These are phyloP conservation scores for Corinectria fuckeliana DNA, from an alignment of 2,329 filamentous ascomycete genomes.

Conservation along the genomic window DNA sequence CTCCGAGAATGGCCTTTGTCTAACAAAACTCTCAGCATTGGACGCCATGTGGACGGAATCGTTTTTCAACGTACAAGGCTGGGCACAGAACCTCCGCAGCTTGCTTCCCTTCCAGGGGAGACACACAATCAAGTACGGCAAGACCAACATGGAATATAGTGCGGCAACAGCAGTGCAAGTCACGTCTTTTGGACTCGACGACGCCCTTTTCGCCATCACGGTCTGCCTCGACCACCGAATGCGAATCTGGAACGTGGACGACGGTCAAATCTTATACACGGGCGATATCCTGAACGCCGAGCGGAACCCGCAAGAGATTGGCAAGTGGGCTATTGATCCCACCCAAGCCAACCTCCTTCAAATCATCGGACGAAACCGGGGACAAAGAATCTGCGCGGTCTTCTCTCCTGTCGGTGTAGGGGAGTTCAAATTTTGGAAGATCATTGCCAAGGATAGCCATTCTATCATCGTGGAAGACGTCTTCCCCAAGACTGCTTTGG, in stretches of 20 bases:
- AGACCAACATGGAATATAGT: slow-evolving; percentile 69
- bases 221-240: slow-evolving; percentile 89
- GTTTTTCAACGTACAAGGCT: slow-evolving; percentile 76
- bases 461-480: slow-evolving; percentile 72
- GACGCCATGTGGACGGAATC: slow-evolving; percentile 68
- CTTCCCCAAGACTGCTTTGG: slow-evolving; percentile 65
- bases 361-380: slow-evolving; percentile 65
- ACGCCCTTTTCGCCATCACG: slow-evolving; percentile 70
- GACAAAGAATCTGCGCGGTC: slow-evolving; percentile 70
- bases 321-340: slow-evolving; percentile 81
- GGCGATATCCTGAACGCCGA: slow-evolving; percentile 78
- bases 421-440: slow-evolving; percentile 92
- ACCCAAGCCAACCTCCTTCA: slow-evolving; percentile 78
- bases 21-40: slow-evolving; percentile 32
- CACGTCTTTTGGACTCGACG: slow-evolving; percentile 57
- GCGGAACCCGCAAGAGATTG: slow-evolving; percentile 69
- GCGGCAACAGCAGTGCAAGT: slow-evolving; percentile 69
- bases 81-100: slow-evolving; percentile 70
- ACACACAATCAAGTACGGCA: slow-evolving; percentile 68
- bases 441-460: slow-evolving; percentile 70
- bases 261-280: slow-evolving; percentile 76
- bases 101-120: slow-evolving; percentile 71
- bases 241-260: slow-evolving; percentile 87
- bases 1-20: background rate
- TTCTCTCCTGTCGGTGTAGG: slow-evolving; percentile 88